A percentile compares a stretch with the other conserved stretches of the same genome.
Evolutionary conservation across 164 flowering plant genomes (phyloP).

Genomic region (Piper betle): DNA sequence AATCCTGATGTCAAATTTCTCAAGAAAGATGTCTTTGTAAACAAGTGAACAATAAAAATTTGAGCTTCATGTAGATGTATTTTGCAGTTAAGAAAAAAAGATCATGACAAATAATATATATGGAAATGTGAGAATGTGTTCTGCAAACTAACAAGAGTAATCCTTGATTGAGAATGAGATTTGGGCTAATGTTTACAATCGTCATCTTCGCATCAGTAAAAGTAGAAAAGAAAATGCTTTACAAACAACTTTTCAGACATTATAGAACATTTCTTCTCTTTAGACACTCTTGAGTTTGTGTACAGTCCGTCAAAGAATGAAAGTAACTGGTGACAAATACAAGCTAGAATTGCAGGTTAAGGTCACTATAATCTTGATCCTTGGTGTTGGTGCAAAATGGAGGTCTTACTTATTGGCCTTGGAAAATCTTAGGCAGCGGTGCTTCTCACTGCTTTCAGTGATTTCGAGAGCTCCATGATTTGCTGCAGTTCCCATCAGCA

Average conservation of each 20-base stretch:
- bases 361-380: no score
- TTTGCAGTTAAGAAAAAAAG: background rate
- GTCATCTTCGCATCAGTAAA: background rate
- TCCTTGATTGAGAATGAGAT: background rate
- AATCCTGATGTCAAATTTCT: constrained; percentile 77
- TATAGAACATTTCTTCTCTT: no score
- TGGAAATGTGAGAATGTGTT: background rate
- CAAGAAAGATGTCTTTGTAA: constrained; percentile 7
- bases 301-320: no score
- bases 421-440: constrained; percentile 90
- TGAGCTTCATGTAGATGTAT: background rate
- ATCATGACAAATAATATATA: background rate
- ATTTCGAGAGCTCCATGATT: constrained; percentile 97
- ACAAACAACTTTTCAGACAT: no score
- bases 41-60: background rate
- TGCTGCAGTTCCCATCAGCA: constrained; percentile 97
- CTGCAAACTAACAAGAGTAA: background rate
- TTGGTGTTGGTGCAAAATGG: background rate
- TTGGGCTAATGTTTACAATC: no score
- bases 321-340: no score
- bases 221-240: no score
- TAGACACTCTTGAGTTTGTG: no score
- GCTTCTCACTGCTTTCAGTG: constrained; percentile 96
- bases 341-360: no score
- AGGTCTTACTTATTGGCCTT: constrained; percentile 84